phyloP scores from a whole-genome alignment of 176 grass and related monocot genomes.

The Bolboschoenus planiculmis region DNA sequence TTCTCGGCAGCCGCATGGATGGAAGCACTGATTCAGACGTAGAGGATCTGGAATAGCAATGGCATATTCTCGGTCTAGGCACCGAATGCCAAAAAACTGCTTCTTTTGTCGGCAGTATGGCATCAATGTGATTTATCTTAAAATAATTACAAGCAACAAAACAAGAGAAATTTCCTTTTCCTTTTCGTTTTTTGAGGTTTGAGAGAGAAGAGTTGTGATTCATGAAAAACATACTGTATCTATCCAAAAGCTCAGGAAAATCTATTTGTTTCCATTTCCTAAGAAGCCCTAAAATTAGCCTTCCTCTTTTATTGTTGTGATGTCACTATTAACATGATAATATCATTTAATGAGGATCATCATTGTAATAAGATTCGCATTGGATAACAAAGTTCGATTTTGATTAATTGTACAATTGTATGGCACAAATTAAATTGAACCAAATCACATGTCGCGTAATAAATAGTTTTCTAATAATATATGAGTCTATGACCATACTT shows the following conservation, averaged over 20 bases:
- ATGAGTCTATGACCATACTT: no score
- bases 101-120: slow-evolving; percentile 9
- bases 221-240: not conserved
- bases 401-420: no score
- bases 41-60: not conserved
- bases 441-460: no score
- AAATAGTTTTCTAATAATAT: no score
- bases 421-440: no score
- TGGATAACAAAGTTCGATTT: not conserved
- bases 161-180: not conserved
- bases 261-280: not conserved
- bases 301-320: not conserved
- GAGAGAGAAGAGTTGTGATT: not conserved
- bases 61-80: not conserved
- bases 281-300: not conserved
- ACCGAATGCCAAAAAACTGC: slow-evolving; percentile 22
- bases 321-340: not conserved
- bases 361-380: not conserved
- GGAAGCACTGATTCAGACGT: not conserved
- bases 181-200: not conserved
- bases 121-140: not conserved
- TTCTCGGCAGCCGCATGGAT: not conserved
- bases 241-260: no score
- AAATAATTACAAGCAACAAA: not conserved
- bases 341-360: not conserved